These are phyloP conservation scores for Eucalyptus marginata DNA, from an alignment of 345 rosid species.

Conservation along the genomic window DNA sequence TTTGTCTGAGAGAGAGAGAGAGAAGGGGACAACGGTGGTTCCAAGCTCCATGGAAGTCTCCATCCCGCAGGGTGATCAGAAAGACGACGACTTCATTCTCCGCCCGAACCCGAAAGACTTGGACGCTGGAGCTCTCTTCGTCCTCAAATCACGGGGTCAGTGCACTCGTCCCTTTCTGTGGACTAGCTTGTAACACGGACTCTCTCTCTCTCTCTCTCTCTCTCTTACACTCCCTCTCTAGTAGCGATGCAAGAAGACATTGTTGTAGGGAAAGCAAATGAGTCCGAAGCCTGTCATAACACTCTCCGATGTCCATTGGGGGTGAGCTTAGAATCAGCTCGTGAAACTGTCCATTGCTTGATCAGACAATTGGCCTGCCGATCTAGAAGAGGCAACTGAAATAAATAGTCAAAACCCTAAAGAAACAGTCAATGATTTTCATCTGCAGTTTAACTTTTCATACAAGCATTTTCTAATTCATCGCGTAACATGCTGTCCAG, in stretches of 20 bases:
- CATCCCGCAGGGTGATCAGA: not conserved
- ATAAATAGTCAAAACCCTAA: not conserved
- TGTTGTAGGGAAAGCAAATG: not conserved
- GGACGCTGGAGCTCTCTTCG: slow-evolving; percentile 20
- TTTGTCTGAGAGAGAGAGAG: not conserved
- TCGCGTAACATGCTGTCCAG: not conserved
- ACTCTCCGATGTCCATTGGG: not conserved
- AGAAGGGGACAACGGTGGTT: not conserved
- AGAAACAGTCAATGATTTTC: not conserved
- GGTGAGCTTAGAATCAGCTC: not conserved
- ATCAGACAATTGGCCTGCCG: not conserved
- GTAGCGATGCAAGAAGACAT: not conserved
- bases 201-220: not conserved
- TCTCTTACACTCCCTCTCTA: not conserved
- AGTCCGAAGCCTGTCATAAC: not conserved
- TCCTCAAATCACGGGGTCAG: slow-evolving; percentile 12
- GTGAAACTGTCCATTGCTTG: not conserved
- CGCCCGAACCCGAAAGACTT: not conserved
- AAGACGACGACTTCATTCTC: not conserved
- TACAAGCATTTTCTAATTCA: not conserved
- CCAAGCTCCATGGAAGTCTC: not conserved
- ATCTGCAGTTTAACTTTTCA: not conserved
- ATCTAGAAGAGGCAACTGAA: no score
- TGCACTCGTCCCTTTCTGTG: not conserved
- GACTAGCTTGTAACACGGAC: not conserved